These are phyloP conservation scores for Calonectria pseudoreteaudii DNA, from an alignment of 2,329 filamentous ascomycete genomes.

Conservation along the genomic window DNA sequence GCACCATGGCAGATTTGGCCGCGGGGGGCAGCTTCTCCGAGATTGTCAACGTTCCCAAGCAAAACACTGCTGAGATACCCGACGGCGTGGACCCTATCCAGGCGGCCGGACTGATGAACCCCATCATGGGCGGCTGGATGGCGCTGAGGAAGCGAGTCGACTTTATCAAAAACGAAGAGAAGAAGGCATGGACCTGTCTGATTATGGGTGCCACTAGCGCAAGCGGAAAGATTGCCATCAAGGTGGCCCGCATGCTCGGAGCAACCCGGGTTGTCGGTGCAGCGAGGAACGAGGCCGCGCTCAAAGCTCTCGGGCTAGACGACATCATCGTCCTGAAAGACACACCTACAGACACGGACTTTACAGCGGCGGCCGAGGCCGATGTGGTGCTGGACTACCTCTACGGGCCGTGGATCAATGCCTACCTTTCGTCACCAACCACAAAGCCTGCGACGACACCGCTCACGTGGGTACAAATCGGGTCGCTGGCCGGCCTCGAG, in stretches of 20 bases:
- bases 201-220: constrained; percentile 66
- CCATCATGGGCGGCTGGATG: constrained; percentile 69
- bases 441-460: constrained; percentile 49
- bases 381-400: constrained; percentile 70
- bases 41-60: constrained; percentile 59
- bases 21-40: constrained; percentile 59
- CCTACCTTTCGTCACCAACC: constrained; percentile 55
- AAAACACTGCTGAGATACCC: constrained; percentile 55
- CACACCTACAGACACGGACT: constrained; percentile 57
- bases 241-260: constrained; percentile 60
- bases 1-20: constrained; percentile 39
- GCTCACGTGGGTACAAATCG: constrained; percentile 66
- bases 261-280: constrained; percentile 64
- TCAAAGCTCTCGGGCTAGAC: constrained; percentile 59
- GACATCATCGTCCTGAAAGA: constrained; percentile 56
- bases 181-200: constrained; percentile 58
- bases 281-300: constrained; percentile 57
- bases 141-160: constrained; percentile 59
- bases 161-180: constrained; percentile 41
- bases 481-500: constrained; percentile 55
- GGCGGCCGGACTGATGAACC: constrained; percentile 66
- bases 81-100: constrained; percentile 58
- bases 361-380: constrained; percentile 56
- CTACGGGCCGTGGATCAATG: constrained; percentile 59
- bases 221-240: constrained; percentile 63